phyloP scores from a whole-genome alignment of 495 filamentous ascomycete genomes.

The Aspergillus steynii region DNA sequence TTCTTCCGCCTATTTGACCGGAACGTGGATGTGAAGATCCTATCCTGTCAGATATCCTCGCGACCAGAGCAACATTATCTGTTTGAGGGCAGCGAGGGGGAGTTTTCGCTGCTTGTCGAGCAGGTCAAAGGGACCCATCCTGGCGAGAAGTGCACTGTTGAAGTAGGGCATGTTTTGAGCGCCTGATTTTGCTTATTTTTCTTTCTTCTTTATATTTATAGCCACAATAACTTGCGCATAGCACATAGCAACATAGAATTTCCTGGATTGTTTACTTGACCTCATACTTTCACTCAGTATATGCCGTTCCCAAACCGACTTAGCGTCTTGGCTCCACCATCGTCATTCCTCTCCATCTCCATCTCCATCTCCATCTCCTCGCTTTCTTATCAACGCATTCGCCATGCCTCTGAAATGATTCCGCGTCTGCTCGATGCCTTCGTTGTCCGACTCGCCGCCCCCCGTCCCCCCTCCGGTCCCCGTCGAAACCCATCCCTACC shows the following conservation, averaged over 20 bases:
- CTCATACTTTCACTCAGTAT: background rate
- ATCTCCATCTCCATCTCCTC: background rate
- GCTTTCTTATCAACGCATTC: background rate
- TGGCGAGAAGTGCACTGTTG: constrained; percentile 8
- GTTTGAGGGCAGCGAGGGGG: constrained; percentile 24
- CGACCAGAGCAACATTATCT: constrained; percentile 15
- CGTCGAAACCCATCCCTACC: constrained; percentile 48
- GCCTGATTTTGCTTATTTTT: background rate
- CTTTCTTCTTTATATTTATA: background rate
- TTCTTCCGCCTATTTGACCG: constrained; percentile 20
- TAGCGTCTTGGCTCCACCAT: background rate
- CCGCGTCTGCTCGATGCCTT: constrained; percentile 40
- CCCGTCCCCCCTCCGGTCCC: constrained; percentile 43
- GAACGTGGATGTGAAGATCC: constrained; percentile 2
- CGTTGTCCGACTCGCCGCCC: constrained; percentile 35
- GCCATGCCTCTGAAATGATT: constrained; percentile 37
- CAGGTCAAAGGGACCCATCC: constrained; percentile 14
- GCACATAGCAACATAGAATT: too few relatives aligned
- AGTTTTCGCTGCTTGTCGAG: constrained; percentile 24
- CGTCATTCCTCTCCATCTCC: background rate
- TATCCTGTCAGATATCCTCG: constrained; percentile 25
- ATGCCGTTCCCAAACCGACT: background rate
- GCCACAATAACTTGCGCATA: too few relatives aligned
- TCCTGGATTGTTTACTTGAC: too few relatives aligned
- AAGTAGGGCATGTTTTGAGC: constrained; percentile 11